Conservation (phyloP, 805 yeast species). For the Tetrapisispora arboricola region DNA sequence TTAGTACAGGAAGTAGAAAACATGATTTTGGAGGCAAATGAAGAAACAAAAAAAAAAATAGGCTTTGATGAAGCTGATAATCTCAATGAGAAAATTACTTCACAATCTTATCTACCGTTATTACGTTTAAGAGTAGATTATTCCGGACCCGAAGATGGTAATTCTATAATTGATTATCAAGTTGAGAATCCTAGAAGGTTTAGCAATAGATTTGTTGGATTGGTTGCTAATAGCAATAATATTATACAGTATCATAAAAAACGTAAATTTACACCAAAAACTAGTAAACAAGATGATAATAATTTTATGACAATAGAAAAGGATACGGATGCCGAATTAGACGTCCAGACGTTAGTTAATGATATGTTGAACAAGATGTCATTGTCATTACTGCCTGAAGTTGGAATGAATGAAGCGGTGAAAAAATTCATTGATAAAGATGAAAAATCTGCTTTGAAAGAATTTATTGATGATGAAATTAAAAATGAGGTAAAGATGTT, state of each 20-base stretch:
- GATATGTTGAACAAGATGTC: constrained; percentile 53
- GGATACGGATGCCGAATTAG: constrained; percentile 33
- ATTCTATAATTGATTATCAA: constrained; percentile 49
- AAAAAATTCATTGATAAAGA: constrained; percentile 69
- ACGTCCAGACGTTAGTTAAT: constrained; percentile 53
- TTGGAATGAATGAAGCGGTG: constrained; percentile 65
- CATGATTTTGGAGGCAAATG: constrained; percentile 50
- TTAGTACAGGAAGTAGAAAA: constrained; percentile 54
- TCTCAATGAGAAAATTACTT: constrained; percentile 12
- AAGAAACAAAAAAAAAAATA: constrained; percentile 34
- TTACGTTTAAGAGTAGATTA: constrained; percentile 80
- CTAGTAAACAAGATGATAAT: constrained; percentile 7
- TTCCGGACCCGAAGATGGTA: constrained; percentile 37
- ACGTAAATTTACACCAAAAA: constrained; percentile 19
- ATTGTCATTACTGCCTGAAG: constrained; percentile 60
- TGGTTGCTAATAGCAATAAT: constrained; percentile 84
- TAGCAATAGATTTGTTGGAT: constrained; percentile 82
- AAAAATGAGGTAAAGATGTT: constrained; percentile 42
- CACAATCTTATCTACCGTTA: constrained; percentile 64
- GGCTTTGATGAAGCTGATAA: constrained; percentile 3
- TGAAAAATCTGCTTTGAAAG: constrained; percentile 60
- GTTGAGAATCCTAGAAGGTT: constrained; percentile 86
- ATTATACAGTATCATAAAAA: constrained; percentile 62
- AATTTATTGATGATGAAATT: constrained; percentile 50
- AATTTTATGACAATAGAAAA: constrained; percentile 11